Percentiles rank a stretch among this genome's conserved stretches.
Evolutionary conservation across 768 basidiomycete species (phyloP).

Genomic region (Fomitopsis serialis): DNA sequence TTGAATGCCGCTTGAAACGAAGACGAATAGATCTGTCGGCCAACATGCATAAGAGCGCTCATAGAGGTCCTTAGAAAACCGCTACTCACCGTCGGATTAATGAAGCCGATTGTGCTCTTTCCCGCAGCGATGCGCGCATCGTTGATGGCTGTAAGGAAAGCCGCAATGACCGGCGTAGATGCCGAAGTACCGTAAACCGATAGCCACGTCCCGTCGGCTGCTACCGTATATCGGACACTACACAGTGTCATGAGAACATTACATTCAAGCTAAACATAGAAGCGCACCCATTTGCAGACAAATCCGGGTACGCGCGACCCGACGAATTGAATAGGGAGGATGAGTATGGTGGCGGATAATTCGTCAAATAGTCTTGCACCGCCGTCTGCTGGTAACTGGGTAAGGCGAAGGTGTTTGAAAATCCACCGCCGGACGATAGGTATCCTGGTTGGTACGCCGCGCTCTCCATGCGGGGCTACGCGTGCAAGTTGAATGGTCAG

Average conservation of each 20-base stretch:
- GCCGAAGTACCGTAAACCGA: constrained; percentile 58
- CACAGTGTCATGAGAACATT: constrained; percentile 18
- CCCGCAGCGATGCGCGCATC: constrained; percentile 25
- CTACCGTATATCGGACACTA: constrained; percentile 27
- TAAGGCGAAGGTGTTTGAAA: constrained; percentile 34
- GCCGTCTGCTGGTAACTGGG: constrained; percentile 30
- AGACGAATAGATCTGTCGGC: constrained; percentile 37
- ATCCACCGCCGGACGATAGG: constrained; percentile 30
- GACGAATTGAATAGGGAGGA: constrained; percentile 28
- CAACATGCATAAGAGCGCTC: no score
- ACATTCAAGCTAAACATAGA: no score
- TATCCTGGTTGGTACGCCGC: constrained; percentile 30
- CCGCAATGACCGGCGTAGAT: constrained; percentile 56
- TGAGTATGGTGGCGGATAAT: constrained; percentile 29
- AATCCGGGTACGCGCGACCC: constrained; percentile 28
- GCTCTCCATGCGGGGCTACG: constrained; percentile 26
- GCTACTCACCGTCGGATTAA: constrained; percentile 26
- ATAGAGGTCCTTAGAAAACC: neutral
- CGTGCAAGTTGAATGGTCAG: neutral
- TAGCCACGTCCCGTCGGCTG: constrained; percentile 21
- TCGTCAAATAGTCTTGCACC: constrained; percentile 21
- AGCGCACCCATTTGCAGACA: constrained; percentile 29
- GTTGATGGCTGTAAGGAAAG: constrained; percentile 52
- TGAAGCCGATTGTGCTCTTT: constrained; percentile 28
- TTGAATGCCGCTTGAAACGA: constrained; percentile 35